These are phyloP conservation scores for Venturia oleaginea DNA, from an alignment of 2,329 filamentous ascomycete species.

Conservation along the genomic window DNA sequence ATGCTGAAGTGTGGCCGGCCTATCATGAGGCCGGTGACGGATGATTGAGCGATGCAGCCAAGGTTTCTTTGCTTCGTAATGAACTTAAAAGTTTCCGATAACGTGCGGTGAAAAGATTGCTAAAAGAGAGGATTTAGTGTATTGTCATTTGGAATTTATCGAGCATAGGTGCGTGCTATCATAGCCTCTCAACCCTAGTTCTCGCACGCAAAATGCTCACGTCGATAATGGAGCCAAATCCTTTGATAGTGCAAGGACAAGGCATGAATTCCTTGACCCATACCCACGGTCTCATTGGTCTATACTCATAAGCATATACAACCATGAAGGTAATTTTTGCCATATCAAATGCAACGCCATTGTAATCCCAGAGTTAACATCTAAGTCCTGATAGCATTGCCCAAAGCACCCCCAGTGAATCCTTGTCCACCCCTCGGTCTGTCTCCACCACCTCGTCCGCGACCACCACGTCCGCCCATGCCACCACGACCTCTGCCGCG, in stretches of 20 bases:
- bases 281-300: neutral
- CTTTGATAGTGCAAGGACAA: neutral
- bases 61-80: no score
- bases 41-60: no score
- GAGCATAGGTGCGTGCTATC: no score
- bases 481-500: slow-evolving; percentile 57
- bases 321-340: neutral
- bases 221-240: neutral
- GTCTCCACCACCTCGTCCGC: slow-evolving; percentile 54
- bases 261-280: neutral
- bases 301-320: slow-evolving; percentile 9
- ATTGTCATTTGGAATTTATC: no score
- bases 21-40: no score
- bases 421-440: slow-evolving; percentile 65
- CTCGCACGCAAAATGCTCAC: no score
- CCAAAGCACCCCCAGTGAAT: slow-evolving; percentile 73
- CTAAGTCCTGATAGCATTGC: slow-evolving; percentile 43
- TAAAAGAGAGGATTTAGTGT: no score
- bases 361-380: neutral
- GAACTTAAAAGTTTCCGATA: no score
- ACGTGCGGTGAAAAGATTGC: no score
- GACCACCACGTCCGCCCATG: slow-evolving; percentile 46
- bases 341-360: slow-evolving; percentile 8
- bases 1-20: no score
- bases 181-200: no score